Percentiles rank a stretch among this genome's conserved stretches.
These are phyloP conservation scores for Rutidosis leptorrhynchoides DNA, from an alignment of 129 eudicot genomes.

Conservation along the genomic window DNA sequence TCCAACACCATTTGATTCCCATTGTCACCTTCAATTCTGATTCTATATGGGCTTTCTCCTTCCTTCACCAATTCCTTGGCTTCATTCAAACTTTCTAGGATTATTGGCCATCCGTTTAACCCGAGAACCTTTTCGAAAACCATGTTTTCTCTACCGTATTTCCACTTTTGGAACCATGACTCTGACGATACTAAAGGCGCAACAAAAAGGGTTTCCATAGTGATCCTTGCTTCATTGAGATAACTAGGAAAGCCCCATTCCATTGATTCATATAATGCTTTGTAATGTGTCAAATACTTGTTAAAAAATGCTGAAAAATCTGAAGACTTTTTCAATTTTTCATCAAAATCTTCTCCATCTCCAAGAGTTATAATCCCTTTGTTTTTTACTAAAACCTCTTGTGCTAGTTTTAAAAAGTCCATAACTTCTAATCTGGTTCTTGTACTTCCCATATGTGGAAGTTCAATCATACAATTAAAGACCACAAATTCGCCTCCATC, in stretches of 20 bases:
- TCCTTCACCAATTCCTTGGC: conserved; percentile 53
- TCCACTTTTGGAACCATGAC: conserved; percentile 58
- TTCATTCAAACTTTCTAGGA: conserved; percentile 42
- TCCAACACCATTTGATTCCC: conserved; percentile 52
- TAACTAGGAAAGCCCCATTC: conserved; percentile 45
- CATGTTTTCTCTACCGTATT: conserved; percentile 17
- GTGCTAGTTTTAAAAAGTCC: conserved; percentile 46
- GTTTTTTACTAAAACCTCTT: conserved; percentile 18
- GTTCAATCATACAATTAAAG: conserved; percentile 53
- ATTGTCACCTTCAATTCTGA: conserved; percentile 39
- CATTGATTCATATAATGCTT: conserved; percentile 55
- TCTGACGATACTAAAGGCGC: conserved; percentile 43
- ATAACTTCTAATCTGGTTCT: conserved; percentile 27
- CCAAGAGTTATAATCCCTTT: conserved; percentile 53
- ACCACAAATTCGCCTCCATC: conserved; percentile 44
- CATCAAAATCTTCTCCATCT: conserved; percentile 49
- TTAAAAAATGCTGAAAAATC: conserved; percentile 40
- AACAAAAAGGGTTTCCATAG: conserved; percentile 55
- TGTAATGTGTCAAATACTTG: conserved; percentile 39
- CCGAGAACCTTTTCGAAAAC: conserved; percentile 2
- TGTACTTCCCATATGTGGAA: conserved; percentile 64
- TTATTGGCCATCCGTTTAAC: conserved; percentile 36
- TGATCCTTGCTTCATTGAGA: conserved; percentile 55
- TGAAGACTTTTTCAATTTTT: conserved; percentile 4
- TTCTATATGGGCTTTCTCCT: conserved; percentile 37